Evolutionary conservation across 306 rosid species (phyloP).

Genomic region (Carpinus viminea): DNA sequence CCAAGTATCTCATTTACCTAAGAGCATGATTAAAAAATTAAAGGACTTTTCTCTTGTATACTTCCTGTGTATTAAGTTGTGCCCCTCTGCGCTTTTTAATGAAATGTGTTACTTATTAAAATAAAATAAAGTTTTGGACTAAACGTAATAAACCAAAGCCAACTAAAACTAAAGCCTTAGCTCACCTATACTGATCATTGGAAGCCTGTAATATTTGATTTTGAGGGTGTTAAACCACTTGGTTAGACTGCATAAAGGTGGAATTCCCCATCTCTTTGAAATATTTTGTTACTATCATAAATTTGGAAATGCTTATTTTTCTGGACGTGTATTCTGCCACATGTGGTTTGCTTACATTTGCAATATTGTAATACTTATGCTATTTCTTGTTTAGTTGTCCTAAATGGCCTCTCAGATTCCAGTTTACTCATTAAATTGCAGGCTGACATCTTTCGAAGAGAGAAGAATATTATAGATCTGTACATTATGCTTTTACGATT

Average conservation of each 20-base stretch:
- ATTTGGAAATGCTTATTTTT: background rate
- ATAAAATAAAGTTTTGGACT: no score
- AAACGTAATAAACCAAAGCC: no score
- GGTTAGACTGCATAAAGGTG: background rate
- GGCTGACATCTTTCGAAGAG: constrained; percentile 92
- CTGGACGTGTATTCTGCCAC: constrained; percentile 1
- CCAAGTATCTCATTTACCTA: no score
- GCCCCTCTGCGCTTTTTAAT: no score
- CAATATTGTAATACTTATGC: constrained; percentile 10
- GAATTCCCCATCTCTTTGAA: background rate
- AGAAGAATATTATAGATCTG: constrained; percentile 82
- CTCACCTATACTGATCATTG: background rate
- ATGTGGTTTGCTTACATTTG: constrained; percentile 11
- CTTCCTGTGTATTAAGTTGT: no score
- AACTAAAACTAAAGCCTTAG: background rate
- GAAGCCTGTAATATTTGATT: background rate
- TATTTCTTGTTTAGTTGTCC: constrained; percentile 19
- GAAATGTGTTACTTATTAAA: no score
- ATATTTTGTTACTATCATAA: background rate
- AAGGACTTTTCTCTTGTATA: no score
- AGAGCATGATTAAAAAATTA: no score
- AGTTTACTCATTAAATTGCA: constrained; percentile 41
- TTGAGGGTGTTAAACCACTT: background rate
- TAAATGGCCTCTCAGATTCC: constrained; percentile 18
- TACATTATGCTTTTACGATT: constrained; percentile 90